Evolutionary conservation across 1,284 basidiomycete species (phyloP).

Genomic region (Flammula alnicola): DNA sequence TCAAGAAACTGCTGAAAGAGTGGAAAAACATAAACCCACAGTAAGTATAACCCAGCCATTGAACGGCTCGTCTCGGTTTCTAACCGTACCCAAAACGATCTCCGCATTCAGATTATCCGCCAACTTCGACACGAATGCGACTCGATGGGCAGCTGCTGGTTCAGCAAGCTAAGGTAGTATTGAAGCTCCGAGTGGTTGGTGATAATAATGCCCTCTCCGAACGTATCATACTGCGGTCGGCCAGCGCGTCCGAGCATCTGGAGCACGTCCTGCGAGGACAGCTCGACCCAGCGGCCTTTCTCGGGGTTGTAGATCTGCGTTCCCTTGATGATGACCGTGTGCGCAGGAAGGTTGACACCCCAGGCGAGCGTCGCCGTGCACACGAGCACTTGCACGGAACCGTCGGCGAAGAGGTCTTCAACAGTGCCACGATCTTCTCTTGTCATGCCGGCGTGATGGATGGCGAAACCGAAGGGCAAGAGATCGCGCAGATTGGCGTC

Average conservation of each 20-base stretch:
- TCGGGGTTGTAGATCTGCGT: conserved; percentile 99
- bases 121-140: conserved; percentile 92
- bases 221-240: conserved; percentile 97
- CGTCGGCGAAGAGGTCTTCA: conserved; percentile 94
- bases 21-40: conserved; percentile 66
- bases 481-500: conserved; percentile 89
- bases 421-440: conserved; percentile 91
- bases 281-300: conserved; percentile 96
- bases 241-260: conserved; percentile 99
- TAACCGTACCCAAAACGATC: conserved; percentile 93
- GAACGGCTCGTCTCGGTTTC: conserved; percentile 96
- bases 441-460: conserved; percentile 99
- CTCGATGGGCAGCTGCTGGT: conserved; percentile 97
- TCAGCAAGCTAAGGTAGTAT: conserved; percentile 93
- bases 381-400: conserved; percentile 92
- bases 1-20: conserved; percentile 1
- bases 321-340: conserved; percentile 99
- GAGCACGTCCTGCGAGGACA: conserved; percentile 95
- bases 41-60: conserved; percentile 97
- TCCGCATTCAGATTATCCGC: conserved; percentile 98
- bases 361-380: conserved; percentile 98
- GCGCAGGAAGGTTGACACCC: conserved; percentile 99
- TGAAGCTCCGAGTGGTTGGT: conserved; percentile 97
- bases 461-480: conserved; percentile 95
- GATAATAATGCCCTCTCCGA: conserved; percentile 98